Conservation (phyloP, 140 eudicot genomes). For the Anethum foeniculum region DNA sequence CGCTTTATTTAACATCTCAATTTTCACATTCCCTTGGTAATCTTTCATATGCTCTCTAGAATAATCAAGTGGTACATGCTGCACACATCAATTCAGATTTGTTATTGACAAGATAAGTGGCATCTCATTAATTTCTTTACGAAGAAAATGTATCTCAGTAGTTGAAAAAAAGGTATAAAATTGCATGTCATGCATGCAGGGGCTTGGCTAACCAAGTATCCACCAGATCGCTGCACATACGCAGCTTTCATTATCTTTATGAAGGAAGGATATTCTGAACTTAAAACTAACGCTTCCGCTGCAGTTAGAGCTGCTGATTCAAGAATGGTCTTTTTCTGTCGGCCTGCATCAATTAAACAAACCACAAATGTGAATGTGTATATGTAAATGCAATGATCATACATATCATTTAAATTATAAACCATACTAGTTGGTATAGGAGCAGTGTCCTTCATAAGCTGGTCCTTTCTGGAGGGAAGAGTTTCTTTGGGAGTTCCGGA, state of each 20-base stretch:
- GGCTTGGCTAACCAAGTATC: conserved; percentile 2
- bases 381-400: not conserved
- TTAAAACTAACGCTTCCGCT: not conserved
- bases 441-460: not conserved
- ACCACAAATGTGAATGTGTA: not conserved
- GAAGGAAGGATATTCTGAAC: not conserved
- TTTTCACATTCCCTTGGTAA: not conserved
- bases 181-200: not conserved
- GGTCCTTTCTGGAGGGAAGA: not conserved
- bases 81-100: not conserved
- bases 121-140: not conserved
- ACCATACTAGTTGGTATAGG: not conserved
- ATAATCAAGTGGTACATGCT: not conserved
- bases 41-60: not conserved
- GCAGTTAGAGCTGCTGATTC: not conserved
- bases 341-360: not conserved
- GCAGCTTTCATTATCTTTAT: not conserved
- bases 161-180: not conserved
- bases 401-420: not conserved
- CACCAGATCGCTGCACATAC: not conserved
- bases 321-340: not conserved
- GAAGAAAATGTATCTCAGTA: not conserved
- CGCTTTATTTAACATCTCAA: not conserved
- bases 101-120: not conserved
- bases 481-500: not conserved